Conservation (phyloP, 2,329 filamentous ascomycete species). For the Trichoderma sp. region DNA sequence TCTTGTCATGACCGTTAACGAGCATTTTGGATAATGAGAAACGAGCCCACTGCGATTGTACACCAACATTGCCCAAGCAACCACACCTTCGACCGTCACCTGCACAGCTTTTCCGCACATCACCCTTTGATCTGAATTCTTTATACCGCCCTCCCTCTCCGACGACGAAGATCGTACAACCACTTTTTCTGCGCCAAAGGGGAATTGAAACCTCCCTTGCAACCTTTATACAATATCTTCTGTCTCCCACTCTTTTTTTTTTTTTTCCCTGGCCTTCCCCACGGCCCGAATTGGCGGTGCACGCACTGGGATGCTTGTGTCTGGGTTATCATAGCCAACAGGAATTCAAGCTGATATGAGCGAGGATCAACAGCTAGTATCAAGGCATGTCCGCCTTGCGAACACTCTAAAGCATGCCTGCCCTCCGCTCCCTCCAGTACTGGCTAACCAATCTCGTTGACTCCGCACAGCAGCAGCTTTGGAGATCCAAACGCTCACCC, state of each 20-base stretch:
- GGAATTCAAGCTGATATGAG: slow-evolving; percentile 55
- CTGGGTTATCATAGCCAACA: slow-evolving; percentile 21
- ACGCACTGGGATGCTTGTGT: slow-evolving; percentile 23
- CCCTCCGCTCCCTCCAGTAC: slow-evolving; percentile 10
- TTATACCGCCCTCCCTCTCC: slow-evolving; percentile 10
- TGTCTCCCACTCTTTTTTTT: not conserved
- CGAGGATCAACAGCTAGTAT: slow-evolving; percentile 54
- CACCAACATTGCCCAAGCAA: slow-evolving; percentile 10
- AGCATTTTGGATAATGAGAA: slow-evolving; percentile 21
- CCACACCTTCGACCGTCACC: not conserved
- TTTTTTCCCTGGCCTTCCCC: not conserved
- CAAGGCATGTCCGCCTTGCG: slow-evolving; percentile 43
- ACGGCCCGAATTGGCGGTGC: slow-evolving; percentile 17
- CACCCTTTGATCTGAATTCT: not conserved
- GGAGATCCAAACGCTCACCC: slow-evolving; percentile 60
- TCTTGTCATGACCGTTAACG: slow-evolving; percentile 21
- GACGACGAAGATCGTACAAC: not conserved
- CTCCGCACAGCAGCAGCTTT: slow-evolving; percentile 46
- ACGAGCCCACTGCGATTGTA: slow-evolving; percentile 21
- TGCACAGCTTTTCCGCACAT: not conserved
- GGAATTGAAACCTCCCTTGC: slow-evolving; percentile 14
- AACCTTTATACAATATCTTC: not conserved
- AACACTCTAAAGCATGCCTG: slow-evolving; percentile 20
- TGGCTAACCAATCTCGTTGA: slow-evolving; percentile 8
- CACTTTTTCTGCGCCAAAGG: not conserved